Evolutionary conservation across 176 grass and related monocot genomes (phyloP).

Genomic region (Puccinellia tenuiflora): DNA sequence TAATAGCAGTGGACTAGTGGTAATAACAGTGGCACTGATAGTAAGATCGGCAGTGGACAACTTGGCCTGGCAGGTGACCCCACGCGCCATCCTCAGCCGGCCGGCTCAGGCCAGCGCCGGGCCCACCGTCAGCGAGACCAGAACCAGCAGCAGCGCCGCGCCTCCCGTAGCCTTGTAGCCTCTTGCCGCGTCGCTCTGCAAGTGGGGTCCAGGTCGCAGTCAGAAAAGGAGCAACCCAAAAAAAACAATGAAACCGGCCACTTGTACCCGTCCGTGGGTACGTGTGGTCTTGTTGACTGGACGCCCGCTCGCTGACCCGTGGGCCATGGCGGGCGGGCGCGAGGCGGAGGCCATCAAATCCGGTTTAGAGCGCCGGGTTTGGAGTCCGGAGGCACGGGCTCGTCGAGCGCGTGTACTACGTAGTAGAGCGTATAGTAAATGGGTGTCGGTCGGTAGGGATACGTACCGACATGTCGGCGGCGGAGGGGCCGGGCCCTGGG

Average conservation of each 20-base stretch:
- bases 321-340: background rate
- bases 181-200: constrained; percentile 30
- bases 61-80: background rate
- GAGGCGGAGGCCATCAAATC: background rate
- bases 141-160: background rate
- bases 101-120: background rate
- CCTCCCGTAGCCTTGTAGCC: background rate
- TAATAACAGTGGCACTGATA: background rate
- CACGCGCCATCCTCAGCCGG: background rate
- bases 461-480: constrained; percentile 65
- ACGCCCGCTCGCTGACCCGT: background rate
- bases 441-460: background rate
- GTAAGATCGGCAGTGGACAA: background rate
- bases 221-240: background rate
- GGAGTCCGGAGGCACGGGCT: background rate
- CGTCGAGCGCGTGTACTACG: background rate
- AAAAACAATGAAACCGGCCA: background rate
- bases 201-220: background rate
- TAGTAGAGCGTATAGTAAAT: background rate
- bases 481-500: constrained; percentile 39
- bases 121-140: constrained; percentile 15
- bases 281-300: background rate
- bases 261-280: background rate
- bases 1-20: background rate
- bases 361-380: background rate